Evolutionary conservation across 1,139 yeast genomes (phyloP).

Genomic region (Pichia sorboxylosa): DNA sequence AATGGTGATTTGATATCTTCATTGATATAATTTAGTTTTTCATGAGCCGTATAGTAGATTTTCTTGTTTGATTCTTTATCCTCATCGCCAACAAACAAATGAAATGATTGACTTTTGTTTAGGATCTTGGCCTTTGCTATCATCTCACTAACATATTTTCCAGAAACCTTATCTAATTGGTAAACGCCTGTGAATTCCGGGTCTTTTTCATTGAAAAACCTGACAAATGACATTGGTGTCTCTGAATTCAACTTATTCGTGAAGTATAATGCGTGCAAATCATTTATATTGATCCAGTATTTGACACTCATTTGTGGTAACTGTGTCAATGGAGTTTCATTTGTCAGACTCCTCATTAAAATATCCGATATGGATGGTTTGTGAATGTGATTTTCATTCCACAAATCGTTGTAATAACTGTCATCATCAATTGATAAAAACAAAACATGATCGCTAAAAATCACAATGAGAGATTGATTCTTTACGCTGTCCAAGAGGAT

Average conservation of each 20-base stretch:
- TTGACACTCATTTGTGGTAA: constrained; percentile 61
- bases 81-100: constrained; percentile 38
- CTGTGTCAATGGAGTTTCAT: constrained; percentile 62
- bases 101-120: constrained; percentile 76
- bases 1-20: constrained; percentile 56
- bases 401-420: constrained; percentile 27
- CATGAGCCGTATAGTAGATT: constrained; percentile 75
- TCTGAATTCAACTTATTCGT: constrained; percentile 22
- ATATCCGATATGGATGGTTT: constrained; percentile 64
- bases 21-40: constrained; percentile 39
- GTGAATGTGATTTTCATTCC: constrained; percentile 25
- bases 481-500: constrained; percentile 26
- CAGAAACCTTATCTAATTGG: constrained; percentile 16
- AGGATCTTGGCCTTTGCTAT: constrained; percentile 69
- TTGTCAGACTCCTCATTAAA: constrained; percentile 78
- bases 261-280: constrained; percentile 37
- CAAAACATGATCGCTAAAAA: constrained; percentile 71
- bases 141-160: constrained; percentile 43
- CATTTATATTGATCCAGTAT: constrained; percentile 57
- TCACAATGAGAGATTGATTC: constrained; percentile 46
- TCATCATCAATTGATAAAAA: constrained; percentile 43
- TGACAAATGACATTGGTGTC: constrained; percentile 15
- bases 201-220: constrained; percentile 18
- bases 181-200: constrained; percentile 15
- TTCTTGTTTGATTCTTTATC: constrained; percentile 22